These are phyloP conservation scores for Hylodesmum podocarpum DNA, from an alignment of 306 rosid species.

Conservation along the genomic window DNA sequence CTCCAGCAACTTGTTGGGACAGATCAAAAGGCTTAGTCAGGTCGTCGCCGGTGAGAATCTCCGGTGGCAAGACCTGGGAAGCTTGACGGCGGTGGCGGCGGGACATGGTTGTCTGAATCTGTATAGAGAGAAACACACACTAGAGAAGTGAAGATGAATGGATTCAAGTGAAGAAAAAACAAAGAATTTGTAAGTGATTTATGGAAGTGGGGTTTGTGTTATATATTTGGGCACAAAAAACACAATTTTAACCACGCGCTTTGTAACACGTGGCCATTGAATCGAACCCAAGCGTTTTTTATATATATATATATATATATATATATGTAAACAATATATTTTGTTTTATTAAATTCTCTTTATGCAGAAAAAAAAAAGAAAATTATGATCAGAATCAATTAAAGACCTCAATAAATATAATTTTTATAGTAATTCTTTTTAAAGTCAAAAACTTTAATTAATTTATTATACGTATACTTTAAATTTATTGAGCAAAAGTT, in stretches of 20 bases:
- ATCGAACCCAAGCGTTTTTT: not conserved
- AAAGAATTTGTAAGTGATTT: not conserved
- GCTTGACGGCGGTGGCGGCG: constrained; percentile 43
- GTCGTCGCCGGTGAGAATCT: constrained; percentile 17
- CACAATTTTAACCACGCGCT: not conserved
- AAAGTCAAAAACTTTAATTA: too few species aligned
- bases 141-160: not conserved
- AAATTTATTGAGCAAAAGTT: too few species aligned
- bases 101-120: constrained; percentile 10
- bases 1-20: not conserved
- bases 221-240: not conserved
- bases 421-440: too few species aligned
- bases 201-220: not conserved
- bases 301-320: too few species aligned
- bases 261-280: not conserved
- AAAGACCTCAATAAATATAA: too few species aligned
- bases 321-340: not conserved
- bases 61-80: constrained; percentile 27
- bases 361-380: too few species aligned
- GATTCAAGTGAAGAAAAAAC: not conserved
- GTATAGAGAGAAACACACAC: not conserved
- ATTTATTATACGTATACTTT: too few species aligned
- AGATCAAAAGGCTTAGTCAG: not conserved
- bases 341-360: too few species aligned
- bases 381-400: too few species aligned